These are phyloP conservation scores for Helotiales sp. DNA, from an alignment of 2,329 filamentous ascomycete species.

Conservation along the genomic window DNA sequence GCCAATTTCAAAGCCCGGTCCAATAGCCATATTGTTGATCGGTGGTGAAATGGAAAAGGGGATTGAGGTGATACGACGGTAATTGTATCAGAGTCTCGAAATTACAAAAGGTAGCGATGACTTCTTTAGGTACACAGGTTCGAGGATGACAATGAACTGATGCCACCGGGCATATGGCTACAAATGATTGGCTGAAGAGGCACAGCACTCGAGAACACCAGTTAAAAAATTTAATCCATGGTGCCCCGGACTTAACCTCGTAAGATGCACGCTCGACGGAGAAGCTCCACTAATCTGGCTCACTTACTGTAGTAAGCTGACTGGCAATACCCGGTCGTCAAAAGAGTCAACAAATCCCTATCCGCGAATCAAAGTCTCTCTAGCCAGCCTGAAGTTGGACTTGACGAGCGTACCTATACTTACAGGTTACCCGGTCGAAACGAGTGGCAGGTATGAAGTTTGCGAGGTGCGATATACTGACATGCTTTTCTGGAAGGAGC, in stretches of 20 bases:
- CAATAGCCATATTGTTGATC: neutral
- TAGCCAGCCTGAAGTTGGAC: neutral
- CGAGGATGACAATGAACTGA: neutral
- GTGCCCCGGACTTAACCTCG: too few relatives aligned
- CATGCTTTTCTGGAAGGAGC: neutral
- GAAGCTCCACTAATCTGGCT: neutral
- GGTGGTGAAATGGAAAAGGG: neutral
- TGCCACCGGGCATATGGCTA: neutral
- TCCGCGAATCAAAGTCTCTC: neutral
- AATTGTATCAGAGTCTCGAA: neutral
- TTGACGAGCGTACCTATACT: neutral
- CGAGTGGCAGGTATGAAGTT: neutral
- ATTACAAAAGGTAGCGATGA: neutral
- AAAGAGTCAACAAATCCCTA: neutral
- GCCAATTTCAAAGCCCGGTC: constrained; percentile 10
- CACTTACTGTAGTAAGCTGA: neutral
- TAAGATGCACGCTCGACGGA: neutral
- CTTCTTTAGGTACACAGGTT: neutral
- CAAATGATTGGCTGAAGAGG: neutral
- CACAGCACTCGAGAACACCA: neutral
- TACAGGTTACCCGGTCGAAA: neutral
- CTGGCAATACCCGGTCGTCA: too few relatives aligned
- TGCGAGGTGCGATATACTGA: neutral
- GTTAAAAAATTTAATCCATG: neutral
- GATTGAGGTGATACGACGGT: neutral